Base-by-base conservation (phyloP, 192 early-diverging fungal species). In the Coemansia guatemalensis region DNA sequence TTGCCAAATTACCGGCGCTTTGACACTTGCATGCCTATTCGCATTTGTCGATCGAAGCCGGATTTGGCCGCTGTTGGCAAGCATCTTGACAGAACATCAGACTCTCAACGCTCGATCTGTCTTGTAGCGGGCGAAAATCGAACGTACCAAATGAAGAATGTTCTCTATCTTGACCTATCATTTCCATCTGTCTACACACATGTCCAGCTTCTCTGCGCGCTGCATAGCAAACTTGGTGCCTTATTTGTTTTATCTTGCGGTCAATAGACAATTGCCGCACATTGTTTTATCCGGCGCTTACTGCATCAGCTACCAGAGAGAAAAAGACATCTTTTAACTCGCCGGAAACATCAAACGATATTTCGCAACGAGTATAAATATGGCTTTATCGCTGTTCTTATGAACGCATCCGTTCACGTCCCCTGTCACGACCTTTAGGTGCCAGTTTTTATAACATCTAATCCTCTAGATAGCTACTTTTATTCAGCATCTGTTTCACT, bases 161-260 rank as follows among this genome's bases (percentile, higher is more conserved):
- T 32, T 32, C 53, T 14, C 35, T 53, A 14, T 6, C 24, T 21
- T 56, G 25, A 14, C 44, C 53, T 32, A 56, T 39, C 20, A 26
- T 25, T 51, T 25, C 20, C 9, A 21, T 53, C 51, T 58, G 20
- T 44, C 23, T 41, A 22, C 32, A 23, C 56, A 58, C 56, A 32
- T 58, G 56, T 9, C 2, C 24, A 39, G 27, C 14, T 25, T 60
- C 63, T 52, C 30, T 66, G 22, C 55, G 56, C 47, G 64, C 14
- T 44, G 3, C 14, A 3, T 1, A 17, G 9, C 8, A 39, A 44
- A 44, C 9, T 17, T 17, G 9, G 39, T 44, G 39, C 14, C 17
- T 44, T 44, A 44, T 44, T 44, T 44, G 14, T 44, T 17, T 44
- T 44, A 44, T 17, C 39, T 44, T 12, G 3, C 14, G 14, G 39